A percentile compares a stretch with the other conserved stretches of the same genome.
Evolutionary conservation across 2,329 filamentous ascomycete genomes (phyloP).

Genomic region (Colletotrichum aenigma): DNA sequence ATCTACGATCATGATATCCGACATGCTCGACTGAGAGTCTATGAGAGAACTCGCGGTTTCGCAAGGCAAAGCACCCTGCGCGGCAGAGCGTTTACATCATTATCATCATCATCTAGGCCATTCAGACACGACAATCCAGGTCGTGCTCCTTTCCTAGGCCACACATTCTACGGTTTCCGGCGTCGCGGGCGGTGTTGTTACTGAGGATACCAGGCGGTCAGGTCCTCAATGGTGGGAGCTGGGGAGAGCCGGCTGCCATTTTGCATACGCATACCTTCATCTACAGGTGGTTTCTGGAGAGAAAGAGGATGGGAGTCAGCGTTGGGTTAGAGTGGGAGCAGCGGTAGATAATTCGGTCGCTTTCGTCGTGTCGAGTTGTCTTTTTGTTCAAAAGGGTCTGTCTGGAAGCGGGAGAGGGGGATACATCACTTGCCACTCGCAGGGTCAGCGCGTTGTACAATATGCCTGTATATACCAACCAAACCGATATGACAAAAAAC

Average conservation of each 20-base stretch:
- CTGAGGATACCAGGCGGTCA: conserved; percentile 1
- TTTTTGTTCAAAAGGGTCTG: not conserved
- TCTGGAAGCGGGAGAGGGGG: not conserved
- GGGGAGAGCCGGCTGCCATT: conserved; percentile 2
- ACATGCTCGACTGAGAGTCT: not conserved
- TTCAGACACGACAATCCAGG: not conserved
- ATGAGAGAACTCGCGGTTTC: not conserved
- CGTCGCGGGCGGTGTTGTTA: conserved; percentile 16
- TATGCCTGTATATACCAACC: conserved; percentile 19
- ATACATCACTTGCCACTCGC: conserved; percentile 10
- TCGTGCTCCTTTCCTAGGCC: not conserved
- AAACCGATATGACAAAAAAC: conserved; percentile 5
- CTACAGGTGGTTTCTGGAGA: conserved; percentile 14
- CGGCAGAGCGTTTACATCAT: not conserved
- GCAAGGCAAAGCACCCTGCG: not conserved
- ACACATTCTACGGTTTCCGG: conserved; percentile 5
- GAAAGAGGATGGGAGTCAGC: not conserved
- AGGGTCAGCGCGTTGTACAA: conserved; percentile 12
- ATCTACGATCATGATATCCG: not conserved
- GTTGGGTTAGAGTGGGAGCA: conserved; percentile 1
- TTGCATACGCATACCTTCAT: conserved; percentile 16
- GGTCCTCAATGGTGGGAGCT: conserved; percentile 1
- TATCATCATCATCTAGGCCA: not conserved
- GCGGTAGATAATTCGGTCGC: conserved; percentile 5
- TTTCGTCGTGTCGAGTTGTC: not conserved